Conservation (phyloP, 2,329 filamentous ascomycete species). For the Anthostomella pinea region DNA sequence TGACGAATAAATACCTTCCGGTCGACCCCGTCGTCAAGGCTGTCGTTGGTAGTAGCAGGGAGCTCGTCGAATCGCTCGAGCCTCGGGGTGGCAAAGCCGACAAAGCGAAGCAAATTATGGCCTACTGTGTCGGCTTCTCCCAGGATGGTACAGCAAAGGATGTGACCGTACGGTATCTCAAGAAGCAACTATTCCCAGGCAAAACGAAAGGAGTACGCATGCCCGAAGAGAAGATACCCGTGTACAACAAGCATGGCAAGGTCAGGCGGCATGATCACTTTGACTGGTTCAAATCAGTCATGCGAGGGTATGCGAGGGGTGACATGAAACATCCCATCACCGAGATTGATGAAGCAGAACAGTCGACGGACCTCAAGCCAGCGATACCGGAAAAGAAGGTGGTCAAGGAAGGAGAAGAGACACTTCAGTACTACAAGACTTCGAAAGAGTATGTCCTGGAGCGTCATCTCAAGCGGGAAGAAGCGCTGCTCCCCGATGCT, state of each 20-base stretch:
- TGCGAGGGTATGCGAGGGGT: conserved; percentile 66
- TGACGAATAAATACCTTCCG: conserved; percentile 73
- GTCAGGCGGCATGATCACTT: conserved; percentile 72
- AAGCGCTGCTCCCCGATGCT: conserved; percentile 72
- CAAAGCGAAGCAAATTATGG: conserved; percentile 82
- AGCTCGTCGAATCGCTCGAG: conserved; percentile 73
- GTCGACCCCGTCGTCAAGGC: conserved; percentile 73
- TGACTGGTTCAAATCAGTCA: conserved; percentile 84
- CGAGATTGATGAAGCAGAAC: conserved; percentile 74
- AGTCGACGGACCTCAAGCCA: conserved; percentile 71
- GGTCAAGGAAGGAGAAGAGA: conserved; percentile 72
- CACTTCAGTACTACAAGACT: conserved; percentile 82
- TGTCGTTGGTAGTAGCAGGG: conserved; percentile 67
- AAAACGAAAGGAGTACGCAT: conserved; percentile 85
- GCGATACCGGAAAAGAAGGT: conserved; percentile 71
- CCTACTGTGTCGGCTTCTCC: conserved; percentile 82
- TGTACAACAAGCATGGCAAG: conserved; percentile 76
- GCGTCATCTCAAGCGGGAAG: conserved; percentile 85
- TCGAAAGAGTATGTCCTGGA: conserved; percentile 83
- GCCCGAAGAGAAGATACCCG: conserved; percentile 72
- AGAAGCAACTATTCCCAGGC: conserved; percentile 76
- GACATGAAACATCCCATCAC: conserved; percentile 54
- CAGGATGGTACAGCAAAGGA: conserved; percentile 89
- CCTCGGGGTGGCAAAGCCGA: conserved; percentile 81
- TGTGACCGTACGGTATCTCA: conserved; percentile 88